Conservation (phyloP, 352 stramenopile genomes). For the Plasmopara viticola region DNA sequence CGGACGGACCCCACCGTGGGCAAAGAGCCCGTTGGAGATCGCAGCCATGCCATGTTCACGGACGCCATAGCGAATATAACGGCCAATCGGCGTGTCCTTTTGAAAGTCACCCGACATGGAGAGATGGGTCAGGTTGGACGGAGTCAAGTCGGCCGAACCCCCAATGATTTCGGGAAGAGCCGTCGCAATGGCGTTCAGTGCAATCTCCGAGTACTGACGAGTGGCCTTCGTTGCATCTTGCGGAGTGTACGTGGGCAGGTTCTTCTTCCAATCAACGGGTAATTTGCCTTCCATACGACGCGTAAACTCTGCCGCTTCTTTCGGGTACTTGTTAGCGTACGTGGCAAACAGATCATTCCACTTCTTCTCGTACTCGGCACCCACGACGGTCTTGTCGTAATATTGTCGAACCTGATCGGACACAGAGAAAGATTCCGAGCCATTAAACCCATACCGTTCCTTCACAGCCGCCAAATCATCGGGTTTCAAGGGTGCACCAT, state of each 20-base stretch:
- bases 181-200: constrained; percentile 92
- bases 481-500: constrained; percentile 94
- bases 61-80: constrained; percentile 98
- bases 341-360: constrained; percentile 90
- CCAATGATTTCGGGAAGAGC: constrained; percentile 95
- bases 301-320: constrained; percentile 91
- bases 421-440: constrained; percentile 91
- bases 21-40: constrained; percentile 98
- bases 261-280: constrained; percentile 87
- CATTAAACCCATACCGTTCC: constrained; percentile 90
- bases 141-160: constrained; percentile 97
- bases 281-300: constrained; percentile 91
- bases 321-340: constrained; percentile 89
- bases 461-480: constrained; percentile 91
- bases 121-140: constrained; percentile 95
- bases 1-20: constrained; percentile 94
- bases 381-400: constrained; percentile 81
- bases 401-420: constrained; percentile 90
- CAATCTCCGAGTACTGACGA: constrained; percentile 92
- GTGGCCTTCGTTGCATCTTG: constrained; percentile 90
- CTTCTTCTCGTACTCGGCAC: constrained; percentile 66
- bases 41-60: constrained; percentile 98
- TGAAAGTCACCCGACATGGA: constrained; percentile 97
- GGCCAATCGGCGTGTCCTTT: constrained; percentile 91
- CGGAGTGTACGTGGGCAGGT: constrained; percentile 88